Evolutionary conservation across 495 filamentous ascomycete genomes (phyloP).

Genomic region (Oleoguttula mirabilis): DNA sequence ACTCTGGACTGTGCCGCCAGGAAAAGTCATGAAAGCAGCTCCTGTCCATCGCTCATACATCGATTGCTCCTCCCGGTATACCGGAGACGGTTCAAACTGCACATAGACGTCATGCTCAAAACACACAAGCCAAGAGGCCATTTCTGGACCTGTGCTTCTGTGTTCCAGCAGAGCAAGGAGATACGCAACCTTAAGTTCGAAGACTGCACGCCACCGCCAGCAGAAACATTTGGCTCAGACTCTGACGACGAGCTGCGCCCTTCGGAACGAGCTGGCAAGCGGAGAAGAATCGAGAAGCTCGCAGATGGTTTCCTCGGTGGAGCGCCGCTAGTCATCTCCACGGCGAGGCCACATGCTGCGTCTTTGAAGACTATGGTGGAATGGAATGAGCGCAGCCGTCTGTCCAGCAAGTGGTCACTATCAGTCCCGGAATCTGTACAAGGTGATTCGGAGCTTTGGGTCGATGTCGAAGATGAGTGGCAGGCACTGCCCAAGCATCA

Average conservation of each 20-base stretch:
- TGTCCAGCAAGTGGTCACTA: slow-evolving; percentile 2
- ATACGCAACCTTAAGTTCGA: slow-evolving; percentile 13
- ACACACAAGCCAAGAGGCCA: slow-evolving; percentile 11
- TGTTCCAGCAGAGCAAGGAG: slow-evolving; percentile 13
- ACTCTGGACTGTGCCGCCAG: too few species aligned
- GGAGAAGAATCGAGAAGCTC: slow-evolving; percentile 44
- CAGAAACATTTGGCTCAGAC: slow-evolving; percentile 36
- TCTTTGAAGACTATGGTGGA: slow-evolving; percentile 1
- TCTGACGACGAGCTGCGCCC: slow-evolving; percentile 50
- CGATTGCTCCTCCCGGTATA: not conserved
- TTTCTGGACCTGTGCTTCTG: slow-evolving; percentile 9
- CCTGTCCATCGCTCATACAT: too few species aligned
- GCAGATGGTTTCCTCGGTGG: slow-evolving; percentile 49
- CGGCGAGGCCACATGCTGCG: slow-evolving; percentile 33
- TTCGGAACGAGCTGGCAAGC: slow-evolving; percentile 37
- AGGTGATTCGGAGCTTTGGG: slow-evolving; percentile 1
- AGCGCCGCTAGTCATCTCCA: slow-evolving; percentile 45
- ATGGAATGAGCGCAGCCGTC: slow-evolving; percentile 8
- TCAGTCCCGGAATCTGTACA: not conserved
- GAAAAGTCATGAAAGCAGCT: too few species aligned
- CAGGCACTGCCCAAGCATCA: not conserved
- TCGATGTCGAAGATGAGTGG: slow-evolving; percentile 8
- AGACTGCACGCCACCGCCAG: slow-evolving; percentile 30
- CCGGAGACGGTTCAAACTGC: too few species aligned
- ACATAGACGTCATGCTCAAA: slow-evolving; percentile 24